phyloP scores from a whole-genome alignment of 75 land plant species.

The Pinus tabuliformis region DNA sequence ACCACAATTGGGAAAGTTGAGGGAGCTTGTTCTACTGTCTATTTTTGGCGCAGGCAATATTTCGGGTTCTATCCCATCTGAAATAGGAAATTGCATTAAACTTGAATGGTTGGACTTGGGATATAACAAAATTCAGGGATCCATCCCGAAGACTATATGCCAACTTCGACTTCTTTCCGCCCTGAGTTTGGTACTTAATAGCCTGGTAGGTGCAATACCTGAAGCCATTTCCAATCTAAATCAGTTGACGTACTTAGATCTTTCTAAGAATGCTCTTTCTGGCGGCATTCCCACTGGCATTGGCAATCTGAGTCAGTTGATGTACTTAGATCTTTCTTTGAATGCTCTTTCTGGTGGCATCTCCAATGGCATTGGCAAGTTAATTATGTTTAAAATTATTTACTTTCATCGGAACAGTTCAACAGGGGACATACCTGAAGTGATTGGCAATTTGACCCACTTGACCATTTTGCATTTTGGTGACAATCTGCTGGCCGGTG shows the following conservation, averaged over 20 bases:
- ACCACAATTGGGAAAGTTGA: too few species aligned
- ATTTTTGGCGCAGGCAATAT: too few species aligned
- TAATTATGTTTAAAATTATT: not conserved
- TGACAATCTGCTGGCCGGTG: not conserved
- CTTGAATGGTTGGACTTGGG: not conserved
- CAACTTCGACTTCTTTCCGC: not conserved
- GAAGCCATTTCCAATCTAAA: not conserved
- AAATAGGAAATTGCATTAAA: not conserved
- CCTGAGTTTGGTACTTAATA: not conserved
- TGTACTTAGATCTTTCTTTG: too few species aligned
- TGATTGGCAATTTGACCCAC: not conserved
- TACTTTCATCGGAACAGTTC: too few species aligned
- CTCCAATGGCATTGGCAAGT: not conserved
- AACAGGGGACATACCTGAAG: not conserved
- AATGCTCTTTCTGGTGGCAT: not conserved
- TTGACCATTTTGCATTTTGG: not conserved
- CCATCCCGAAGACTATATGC: not conserved
- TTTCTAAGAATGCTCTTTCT: not conserved
- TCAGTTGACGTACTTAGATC: not conserved
- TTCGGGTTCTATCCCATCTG: too few species aligned
- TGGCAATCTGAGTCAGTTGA: not conserved
- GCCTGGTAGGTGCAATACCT: not conserved
- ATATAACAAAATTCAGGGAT: not conserved
- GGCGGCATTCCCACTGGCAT: not conserved
- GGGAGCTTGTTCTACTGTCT: too few species aligned